Base-by-base conservation (phyloP, 1,139 yeast species). In the Torulaspora globosa region DNA sequence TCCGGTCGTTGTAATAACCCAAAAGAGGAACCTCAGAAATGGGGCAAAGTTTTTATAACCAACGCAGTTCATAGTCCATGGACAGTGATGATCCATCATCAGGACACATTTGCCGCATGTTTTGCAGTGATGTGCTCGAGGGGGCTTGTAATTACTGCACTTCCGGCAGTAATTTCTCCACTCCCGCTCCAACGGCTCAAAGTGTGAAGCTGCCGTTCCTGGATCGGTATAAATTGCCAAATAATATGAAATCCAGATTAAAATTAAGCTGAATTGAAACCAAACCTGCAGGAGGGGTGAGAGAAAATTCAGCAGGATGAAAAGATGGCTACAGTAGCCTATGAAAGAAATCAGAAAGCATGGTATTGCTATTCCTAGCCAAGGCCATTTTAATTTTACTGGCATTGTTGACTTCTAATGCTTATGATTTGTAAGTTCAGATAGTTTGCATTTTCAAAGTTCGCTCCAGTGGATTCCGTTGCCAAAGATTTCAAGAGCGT, bases 21-120 rank as follows among this genome's bases (percentile, higher is more conserved):
- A 81, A 7, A 73, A 58, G 38, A 92, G 62, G 60, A 92, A 92
- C 44, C 97, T 72, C 56, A 87, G 60, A 60, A 92, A 92, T 60
- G 88, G 92, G 0, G 96, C 90, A 66, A 82, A 72, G 61, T 92
- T 92, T 1, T 68, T 67, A 63, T 81, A 82, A 0, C 96, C 96
- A 15, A 87, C 89, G 57, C 95, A 86, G 61, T 84, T 85, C 65
- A 78, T 76, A 0, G 94, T 84, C 95, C 95, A 87, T 0, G 95
- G 95, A 51, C 83, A 80, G 65, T 86, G 95, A 63, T 86, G 95
- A 64, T 86, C 95, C 95, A 86, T 87, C 57, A 76, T 77, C 45
- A 85, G 63, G 11, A 86, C 82, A 60, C 95, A 87, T 30, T 59
- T 64, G 9, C 72, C 68, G 56, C 85, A 80, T 1, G 73, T 70